These are phyloP conservation scores for Trametes coccinea DNA, from an alignment of 768 basidiomycete genomes.

Conservation along the genomic window DNA sequence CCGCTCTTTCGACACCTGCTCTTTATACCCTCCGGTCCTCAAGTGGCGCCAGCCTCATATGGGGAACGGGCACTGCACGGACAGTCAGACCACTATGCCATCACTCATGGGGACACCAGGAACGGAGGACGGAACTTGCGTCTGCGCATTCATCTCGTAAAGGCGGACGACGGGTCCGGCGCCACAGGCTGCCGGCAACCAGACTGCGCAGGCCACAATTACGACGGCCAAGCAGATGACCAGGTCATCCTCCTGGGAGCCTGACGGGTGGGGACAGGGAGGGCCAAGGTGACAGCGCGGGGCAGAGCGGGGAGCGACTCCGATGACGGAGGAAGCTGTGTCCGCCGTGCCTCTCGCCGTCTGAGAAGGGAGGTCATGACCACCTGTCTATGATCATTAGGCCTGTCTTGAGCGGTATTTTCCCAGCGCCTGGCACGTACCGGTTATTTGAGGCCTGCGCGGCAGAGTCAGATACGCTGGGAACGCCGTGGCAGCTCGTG, in stretches of 20 bases:
- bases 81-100: not conserved
- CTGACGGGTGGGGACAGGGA: not conserved
- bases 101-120: not conserved
- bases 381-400: not conserved
- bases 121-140: conserved; percentile 9
- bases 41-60: not conserved
- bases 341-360: conserved; percentile 3
- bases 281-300: conserved; percentile 9
- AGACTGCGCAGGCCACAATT: not conserved
- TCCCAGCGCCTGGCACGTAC: conserved; percentile 10
- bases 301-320: not conserved
- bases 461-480: not conserved
- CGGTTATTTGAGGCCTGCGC: conserved; percentile 4
- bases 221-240: conserved; percentile 12
- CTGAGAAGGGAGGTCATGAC: conserved; percentile 3
- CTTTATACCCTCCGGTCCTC: not conserved
- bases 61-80: not conserved
- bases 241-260: not conserved
- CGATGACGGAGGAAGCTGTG: conserved; percentile 11
- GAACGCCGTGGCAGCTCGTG: conserved; percentile 11
- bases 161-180: conserved; percentile 10
- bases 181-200: conserved; percentile 6
- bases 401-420: not conserved
- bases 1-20: too few relatives aligned
- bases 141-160: conserved; percentile 2